phyloP scores from a whole-genome alignment of 164 flowering plant species.

The Kalanchoe fedtschenkoi region DNA sequence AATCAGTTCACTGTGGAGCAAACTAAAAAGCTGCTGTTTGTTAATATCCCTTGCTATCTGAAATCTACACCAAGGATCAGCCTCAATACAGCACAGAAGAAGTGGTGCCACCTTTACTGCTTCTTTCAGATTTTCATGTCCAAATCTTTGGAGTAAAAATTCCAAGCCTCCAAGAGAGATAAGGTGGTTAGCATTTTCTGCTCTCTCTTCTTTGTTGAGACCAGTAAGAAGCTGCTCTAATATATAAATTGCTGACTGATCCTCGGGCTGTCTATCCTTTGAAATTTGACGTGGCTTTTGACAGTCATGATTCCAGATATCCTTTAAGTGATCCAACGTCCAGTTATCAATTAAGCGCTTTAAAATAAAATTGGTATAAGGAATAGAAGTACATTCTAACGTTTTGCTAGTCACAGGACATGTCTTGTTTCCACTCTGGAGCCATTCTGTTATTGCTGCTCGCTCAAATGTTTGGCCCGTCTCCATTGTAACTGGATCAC shows the following conservation, averaged over 20 bases:
- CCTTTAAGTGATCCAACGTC: conserved; percentile 36
- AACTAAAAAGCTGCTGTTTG: conserved; percentile 29
- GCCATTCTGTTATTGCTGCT: conserved; percentile 45
- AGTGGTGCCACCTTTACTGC: conserved; percentile 31
- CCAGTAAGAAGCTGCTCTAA: conserved; percentile 44
- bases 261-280: conserved; percentile 17
- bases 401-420: conserved; percentile 53
- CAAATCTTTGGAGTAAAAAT: conserved; percentile 40
- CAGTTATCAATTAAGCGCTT: conserved; percentile 47
- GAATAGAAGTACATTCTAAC: conserved; percentile 31
- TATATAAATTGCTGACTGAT: conserved; percentile 25
- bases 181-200: conserved; percentile 30
- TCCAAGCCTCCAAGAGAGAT: conserved; percentile 53
- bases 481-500: conserved; percentile 70
- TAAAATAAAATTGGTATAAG: conserved; percentile 43
- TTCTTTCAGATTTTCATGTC: conserved; percentile 39
- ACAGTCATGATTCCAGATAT: conserved; percentile 26
- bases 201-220: conserved; percentile 29
- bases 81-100: conserved; percentile 40
- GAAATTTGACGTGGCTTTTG: conserved; percentile 17
- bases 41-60: conserved; percentile 36
- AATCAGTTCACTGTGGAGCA: conserved; percentile 40
- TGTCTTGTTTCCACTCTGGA: conserved; percentile 39
- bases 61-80: conserved; percentile 43
- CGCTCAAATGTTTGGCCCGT: conserved; percentile 73